phyloP scores from a whole-genome alignment of 257 asterid species.

The Gynochthodes officinalis region DNA sequence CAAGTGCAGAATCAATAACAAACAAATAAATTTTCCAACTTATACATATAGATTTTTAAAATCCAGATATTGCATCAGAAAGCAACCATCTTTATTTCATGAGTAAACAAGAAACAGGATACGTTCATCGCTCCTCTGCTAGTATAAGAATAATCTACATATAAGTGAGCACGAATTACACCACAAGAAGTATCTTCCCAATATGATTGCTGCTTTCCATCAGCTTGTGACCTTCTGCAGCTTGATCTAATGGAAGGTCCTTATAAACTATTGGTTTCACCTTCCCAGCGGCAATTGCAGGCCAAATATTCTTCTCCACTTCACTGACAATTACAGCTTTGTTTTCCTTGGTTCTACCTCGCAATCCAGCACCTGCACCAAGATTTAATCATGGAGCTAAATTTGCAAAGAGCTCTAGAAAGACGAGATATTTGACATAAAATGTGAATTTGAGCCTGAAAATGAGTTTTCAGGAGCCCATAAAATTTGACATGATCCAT shows the following conservation, averaged over 20 bases:
- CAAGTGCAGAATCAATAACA: background rate
- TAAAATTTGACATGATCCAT: background rate
- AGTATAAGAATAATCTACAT: background rate
- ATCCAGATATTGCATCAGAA: background rate
- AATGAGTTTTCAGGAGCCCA: background rate
- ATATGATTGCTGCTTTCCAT: conserved; percentile 91
- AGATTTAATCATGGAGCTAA: background rate
- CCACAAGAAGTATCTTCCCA: conserved; percentile 75
- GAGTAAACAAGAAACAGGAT: background rate
- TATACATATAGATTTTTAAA: background rate
- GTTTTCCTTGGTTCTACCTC: conserved; percentile 59
- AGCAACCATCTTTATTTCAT: background rate
- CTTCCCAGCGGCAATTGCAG: conserved; percentile 75
- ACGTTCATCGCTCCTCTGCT: background rate
- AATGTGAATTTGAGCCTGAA: no score
- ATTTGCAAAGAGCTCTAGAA: background rate
- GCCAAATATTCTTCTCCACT: conserved; percentile 94
- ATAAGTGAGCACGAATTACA: conserved; percentile 15
- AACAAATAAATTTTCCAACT: background rate
- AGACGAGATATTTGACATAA: background rate
- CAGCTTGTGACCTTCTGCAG: conserved; percentile 71
- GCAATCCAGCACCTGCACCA: conserved; percentile 73
- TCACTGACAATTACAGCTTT: conserved; percentile 80
- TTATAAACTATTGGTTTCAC: conserved; percentile 72
- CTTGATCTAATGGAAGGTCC: conserved; percentile 57